phyloP scores from a whole-genome alignment of 2,329 filamentous ascomycete genomes.

The Falciphora oryzae region DNA sequence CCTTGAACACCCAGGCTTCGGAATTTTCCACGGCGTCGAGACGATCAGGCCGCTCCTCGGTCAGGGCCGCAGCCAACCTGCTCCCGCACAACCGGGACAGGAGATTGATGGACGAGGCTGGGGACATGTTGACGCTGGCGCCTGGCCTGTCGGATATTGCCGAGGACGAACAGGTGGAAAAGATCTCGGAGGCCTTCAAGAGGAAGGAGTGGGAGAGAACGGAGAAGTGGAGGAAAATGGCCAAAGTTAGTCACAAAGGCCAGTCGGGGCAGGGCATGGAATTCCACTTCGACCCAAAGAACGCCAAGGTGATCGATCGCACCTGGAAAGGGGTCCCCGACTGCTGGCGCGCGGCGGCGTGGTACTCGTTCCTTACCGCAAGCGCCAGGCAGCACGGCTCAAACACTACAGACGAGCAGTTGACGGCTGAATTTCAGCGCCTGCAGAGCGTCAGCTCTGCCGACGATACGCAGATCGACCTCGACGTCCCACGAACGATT shows the following conservation, averaged over 20 bases:
- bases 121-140: conserved; percentile 59
- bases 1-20: conserved; percentile 52
- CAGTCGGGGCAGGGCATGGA: conserved; percentile 52
- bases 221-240: conserved; percentile 65
- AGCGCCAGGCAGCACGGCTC: conserved; percentile 52
- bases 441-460: conserved; percentile 70
- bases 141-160: conserved; percentile 50
- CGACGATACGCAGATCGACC: conserved; percentile 94
- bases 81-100: conserved; percentile 57
- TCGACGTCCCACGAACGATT: conserved; percentile 93
- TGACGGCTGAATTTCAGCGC: conserved; percentile 59
- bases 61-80: conserved; percentile 53
- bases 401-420: conserved; percentile 24
- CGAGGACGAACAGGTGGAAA: conserved; percentile 49
- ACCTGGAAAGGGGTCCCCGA: conserved; percentile 99
- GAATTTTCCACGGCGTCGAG: conserved; percentile 45
- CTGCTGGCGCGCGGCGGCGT: conserved; percentile 86
- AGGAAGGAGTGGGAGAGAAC: conserved; percentile 57
- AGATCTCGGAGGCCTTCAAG: conserved; percentile 49
- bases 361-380: conserved; percentile 84
- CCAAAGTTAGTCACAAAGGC: conserved; percentile 47
- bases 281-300: conserved; percentile 74
- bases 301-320: conserved; percentile 79
- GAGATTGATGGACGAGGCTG: conserved; percentile 57
- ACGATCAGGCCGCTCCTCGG: conserved; percentile 47